Percentiles rank a stretch among this genome's conserved stretches.
phyloP scores from a whole-genome alignment of 805 yeast species.

The Maudiozyma serrabonitensis region DNA sequence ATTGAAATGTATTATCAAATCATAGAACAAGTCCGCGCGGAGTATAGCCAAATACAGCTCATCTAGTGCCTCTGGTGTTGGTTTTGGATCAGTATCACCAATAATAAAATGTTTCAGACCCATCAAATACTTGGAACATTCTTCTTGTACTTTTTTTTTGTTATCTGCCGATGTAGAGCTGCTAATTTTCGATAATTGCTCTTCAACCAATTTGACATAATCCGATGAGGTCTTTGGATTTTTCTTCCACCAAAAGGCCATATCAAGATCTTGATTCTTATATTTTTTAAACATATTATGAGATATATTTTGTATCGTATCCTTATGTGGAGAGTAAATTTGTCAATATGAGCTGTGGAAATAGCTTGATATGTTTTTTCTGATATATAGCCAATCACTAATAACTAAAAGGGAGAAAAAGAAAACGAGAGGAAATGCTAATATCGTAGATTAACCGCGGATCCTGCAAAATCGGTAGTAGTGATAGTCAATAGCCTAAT shows the following conservation, averaged over 20 bases:
- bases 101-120: constrained; percentile 58
- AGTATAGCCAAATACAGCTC: constrained; percentile 74
- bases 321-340: too few relatives aligned
- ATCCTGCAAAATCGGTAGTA: neutral
- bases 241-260: constrained; percentile 88
- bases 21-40: constrained; percentile 55
- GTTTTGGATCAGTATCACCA: constrained; percentile 44
- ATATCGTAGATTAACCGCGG: neutral
- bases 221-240: constrained; percentile 87
- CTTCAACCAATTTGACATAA: constrained; percentile 64
- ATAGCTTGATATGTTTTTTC: neutral
- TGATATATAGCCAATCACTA: neutral
- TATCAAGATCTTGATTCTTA: constrained; percentile 30
- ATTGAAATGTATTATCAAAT: constrained; percentile 48
- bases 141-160: constrained; percentile 53
- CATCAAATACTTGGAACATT: constrained; percentile 51
- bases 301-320: neutral
- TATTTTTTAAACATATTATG: constrained; percentile 21
- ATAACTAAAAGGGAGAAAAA: neutral
- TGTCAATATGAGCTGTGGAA: too few relatives aligned
- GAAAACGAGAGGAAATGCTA: neutral
- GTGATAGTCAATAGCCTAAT: neutral
- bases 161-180: constrained; percentile 24
- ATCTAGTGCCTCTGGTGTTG: constrained; percentile 65
- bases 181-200: constrained; percentile 58